Conservation (phyloP, 2,329 filamentous ascomycete species). For the Ustulina deusta region DNA sequence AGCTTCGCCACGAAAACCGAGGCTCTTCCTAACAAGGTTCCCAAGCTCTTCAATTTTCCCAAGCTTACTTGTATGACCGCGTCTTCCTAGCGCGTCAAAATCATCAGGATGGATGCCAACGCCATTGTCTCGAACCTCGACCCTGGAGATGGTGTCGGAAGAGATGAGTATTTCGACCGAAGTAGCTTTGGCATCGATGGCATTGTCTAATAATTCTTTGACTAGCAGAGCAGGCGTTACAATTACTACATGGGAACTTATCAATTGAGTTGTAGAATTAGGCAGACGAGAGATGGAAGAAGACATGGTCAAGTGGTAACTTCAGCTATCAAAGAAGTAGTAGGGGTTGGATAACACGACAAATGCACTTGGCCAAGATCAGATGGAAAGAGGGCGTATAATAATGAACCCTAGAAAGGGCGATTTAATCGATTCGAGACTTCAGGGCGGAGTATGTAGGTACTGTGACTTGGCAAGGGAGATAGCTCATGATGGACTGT, state of each 20-base stretch:
- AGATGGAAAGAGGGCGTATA: neutral
- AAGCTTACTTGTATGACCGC: slow-evolving; percentile 81
- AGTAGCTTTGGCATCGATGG: slow-evolving; percentile 77
- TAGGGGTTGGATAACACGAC: neutral
- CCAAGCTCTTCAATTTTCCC: slow-evolving; percentile 71
- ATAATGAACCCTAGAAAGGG: neutral
- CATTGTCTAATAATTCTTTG: slow-evolving; percentile 83
- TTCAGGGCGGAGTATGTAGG: neutral
- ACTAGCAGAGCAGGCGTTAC: slow-evolving; percentile 71
- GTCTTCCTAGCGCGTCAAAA: slow-evolving; percentile 70
- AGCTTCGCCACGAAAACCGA: slow-evolving; percentile 84
- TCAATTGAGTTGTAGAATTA: slow-evolving; percentile 62
- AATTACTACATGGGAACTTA: slow-evolving; percentile 72
- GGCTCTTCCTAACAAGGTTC: slow-evolving; percentile 65
- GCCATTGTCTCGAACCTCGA: slow-evolving; percentile 81
- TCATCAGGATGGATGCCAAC: slow-evolving; percentile 74
- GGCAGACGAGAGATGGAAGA: slow-evolving; percentile 61
- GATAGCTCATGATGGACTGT: neutral
- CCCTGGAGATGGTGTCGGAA: slow-evolving; percentile 73
- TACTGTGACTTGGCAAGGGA: neutral
- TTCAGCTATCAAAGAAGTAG: neutral
- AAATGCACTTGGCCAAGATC: neutral
- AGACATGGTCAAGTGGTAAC: slow-evolving; percentile 30
- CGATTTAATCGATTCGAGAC: neutral
- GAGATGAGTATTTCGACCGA: slow-evolving; percentile 74